phyloP scores from a whole-genome alignment of 2,329 filamentous ascomycete genomes.

The Nannizzia gypsea region DNA sequence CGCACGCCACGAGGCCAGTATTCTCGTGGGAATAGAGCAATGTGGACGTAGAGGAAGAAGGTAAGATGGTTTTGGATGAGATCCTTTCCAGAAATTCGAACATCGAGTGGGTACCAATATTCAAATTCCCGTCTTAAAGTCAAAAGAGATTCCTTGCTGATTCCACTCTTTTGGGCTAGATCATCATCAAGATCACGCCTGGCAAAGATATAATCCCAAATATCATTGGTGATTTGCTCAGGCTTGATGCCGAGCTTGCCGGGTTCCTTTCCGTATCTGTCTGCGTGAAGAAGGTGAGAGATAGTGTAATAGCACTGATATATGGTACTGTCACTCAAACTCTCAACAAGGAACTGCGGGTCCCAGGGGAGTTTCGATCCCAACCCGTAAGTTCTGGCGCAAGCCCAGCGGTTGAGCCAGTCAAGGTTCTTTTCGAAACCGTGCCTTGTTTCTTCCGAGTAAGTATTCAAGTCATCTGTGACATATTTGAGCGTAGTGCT shows the following conservation, averaged over 20 bases:
- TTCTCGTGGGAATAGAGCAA: conserved; percentile 74
- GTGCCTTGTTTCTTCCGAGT: conserved; percentile 62
- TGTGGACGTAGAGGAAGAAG: conserved; percentile 88
- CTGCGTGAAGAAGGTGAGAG: conserved; percentile 58
- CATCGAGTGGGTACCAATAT: conserved; percentile 92
- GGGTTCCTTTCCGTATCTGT: conserved; percentile 67
- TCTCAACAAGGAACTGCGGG: conserved; percentile 77
- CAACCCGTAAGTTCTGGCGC: conserved; percentile 78
- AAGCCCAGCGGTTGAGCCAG: conserved; percentile 96
- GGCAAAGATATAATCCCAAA: conserved; percentile 93
- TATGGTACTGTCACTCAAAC: conserved; percentile 79
- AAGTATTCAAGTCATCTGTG: conserved; percentile 64
- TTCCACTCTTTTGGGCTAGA: conserved; percentile 53
- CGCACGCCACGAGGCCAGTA: conserved; percentile 83
- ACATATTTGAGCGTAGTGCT: conserved; percentile 61
- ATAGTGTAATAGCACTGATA: conserved; percentile 60
- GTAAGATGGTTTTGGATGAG: conserved; percentile 88
- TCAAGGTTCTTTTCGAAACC: conserved; percentile 73
- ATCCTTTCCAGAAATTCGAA: conserved; percentile 83
- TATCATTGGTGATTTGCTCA: conserved; percentile 85
- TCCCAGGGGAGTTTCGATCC: conserved; percentile 96
- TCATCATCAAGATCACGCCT: conserved; percentile 58
- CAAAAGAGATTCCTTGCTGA: conserved; percentile 60
- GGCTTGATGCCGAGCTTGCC: conserved; percentile 58
- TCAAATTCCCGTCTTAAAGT: conserved; percentile 83